Evolutionary conservation across 306 rosid genomes (phyloP).

Genomic region (Boehmeria nivea): DNA sequence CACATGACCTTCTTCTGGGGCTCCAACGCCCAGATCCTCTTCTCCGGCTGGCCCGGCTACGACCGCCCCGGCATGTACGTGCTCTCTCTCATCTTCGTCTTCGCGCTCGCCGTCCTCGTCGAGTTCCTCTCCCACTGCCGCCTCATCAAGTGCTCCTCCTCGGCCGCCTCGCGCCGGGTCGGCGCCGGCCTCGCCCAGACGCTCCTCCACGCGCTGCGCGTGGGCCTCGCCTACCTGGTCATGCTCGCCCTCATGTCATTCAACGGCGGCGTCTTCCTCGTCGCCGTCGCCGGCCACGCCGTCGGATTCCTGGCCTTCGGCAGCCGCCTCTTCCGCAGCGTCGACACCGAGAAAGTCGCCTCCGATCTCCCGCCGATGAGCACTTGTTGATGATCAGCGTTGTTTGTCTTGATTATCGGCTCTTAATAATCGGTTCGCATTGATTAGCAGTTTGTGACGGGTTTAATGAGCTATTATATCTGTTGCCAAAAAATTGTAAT

Average conservation of each 20-base stretch:
- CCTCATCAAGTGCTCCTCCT: constrained; percentile 28
- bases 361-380: constrained; percentile 50
- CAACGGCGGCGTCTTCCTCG: constrained; percentile 66
- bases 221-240: constrained; percentile 58
- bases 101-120: constrained; percentile 38
- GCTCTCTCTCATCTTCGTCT: constrained; percentile 44
- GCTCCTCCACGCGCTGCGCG: constrained; percentile 39
- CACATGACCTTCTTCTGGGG: constrained; percentile 98
- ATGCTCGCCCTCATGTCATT: constrained; percentile 92
- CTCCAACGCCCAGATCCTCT: constrained; percentile 42
- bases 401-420: too few relatives aligned
- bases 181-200: constrained; percentile 50
- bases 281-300: constrained; percentile 58
- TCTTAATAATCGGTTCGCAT: too few relatives aligned
- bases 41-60: constrained; percentile 60
- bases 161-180: constrained; percentile 11
- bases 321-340: constrained; percentile 37
- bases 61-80: constrained; percentile 46
- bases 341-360: not conserved
- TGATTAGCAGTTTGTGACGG: too few relatives aligned
- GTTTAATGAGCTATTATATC: too few relatives aligned
- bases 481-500: too few relatives aligned
- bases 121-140: constrained; percentile 52
- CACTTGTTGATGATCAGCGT: constrained; percentile 26
- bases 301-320: constrained; percentile 56